phyloP scores from a whole-genome alignment of 805 yeast species.

The Grigorovia yakushimaensis region DNA sequence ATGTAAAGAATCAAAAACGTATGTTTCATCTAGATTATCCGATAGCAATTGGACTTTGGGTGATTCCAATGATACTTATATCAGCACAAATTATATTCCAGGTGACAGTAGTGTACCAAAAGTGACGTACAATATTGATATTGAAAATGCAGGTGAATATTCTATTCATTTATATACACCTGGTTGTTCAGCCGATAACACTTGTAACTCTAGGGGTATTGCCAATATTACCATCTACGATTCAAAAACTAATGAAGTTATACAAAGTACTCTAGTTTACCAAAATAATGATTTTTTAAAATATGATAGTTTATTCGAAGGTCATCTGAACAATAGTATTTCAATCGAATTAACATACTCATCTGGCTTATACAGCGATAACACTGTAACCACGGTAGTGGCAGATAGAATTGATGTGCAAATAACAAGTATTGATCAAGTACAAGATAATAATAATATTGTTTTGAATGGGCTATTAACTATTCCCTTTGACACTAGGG shows the following conservation, averaged over 20 bases:
- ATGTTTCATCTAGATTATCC: conserved; percentile 17
- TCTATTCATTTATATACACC: conserved; percentile 72
- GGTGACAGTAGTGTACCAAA: conserved; percentile 24
- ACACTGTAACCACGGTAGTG: conserved; percentile 38
- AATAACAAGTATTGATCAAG: background rate
- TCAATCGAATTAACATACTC: conserved; percentile 35
- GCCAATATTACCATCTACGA: conserved; percentile 63
- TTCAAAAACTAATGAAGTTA: conserved; percentile 28
- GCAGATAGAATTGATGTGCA: conserved; percentile 54
- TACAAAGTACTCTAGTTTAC: conserved; percentile 39
- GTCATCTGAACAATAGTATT: conserved; percentile 47
- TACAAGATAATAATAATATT: conserved; percentile 25
- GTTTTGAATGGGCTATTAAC: conserved; percentile 62
- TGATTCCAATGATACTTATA: conserved; percentile 23
- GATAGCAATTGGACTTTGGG: conserved; percentile 24
- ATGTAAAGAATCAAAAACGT: conserved; percentile 33
- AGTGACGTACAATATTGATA: conserved; percentile 31
- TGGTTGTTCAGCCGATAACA: conserved; percentile 61
- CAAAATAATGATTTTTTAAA: conserved; percentile 77
- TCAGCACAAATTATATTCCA: conserved; percentile 27
- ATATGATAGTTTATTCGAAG: conserved; percentile 68
- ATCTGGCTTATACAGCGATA: conserved; percentile 24
- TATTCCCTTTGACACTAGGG: background rate
- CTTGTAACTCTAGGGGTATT: conserved; percentile 64
- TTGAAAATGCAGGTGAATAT: conserved; percentile 60